These are phyloP conservation scores for Fusarium sp. DNA, from an alignment of 2,329 filamentous ascomycete species.

Conservation along the genomic window DNA sequence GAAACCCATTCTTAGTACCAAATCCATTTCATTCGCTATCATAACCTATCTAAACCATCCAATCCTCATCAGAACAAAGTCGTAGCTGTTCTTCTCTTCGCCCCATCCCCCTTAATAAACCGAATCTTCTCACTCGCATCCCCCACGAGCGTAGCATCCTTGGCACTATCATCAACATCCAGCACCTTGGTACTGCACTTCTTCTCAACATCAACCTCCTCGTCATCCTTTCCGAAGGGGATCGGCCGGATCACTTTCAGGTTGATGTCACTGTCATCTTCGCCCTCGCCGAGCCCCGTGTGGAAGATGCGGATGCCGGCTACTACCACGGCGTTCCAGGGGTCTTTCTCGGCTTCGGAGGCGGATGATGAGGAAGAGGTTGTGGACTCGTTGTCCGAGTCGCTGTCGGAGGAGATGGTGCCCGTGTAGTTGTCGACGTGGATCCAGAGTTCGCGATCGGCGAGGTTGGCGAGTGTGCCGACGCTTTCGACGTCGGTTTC, in stretches of 20 bases:
- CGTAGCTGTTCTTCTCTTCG: conserved; percentile 11
- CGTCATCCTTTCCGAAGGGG: conserved; percentile 43
- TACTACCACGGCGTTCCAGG: conserved; percentile 73
- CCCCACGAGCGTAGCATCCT: conserved; percentile 55
- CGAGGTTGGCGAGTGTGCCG: conserved; percentile 53
- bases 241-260: conserved; percentile 55
- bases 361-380: conserved; percentile 55
- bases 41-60: not conserved
- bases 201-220: conserved; percentile 37
- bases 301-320: conserved; percentile 71
- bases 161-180: conserved; percentile 59
- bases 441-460: conserved; percentile 53
- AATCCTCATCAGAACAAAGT: conserved; percentile 1
- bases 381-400: conserved; percentile 1
- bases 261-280: conserved; percentile 50
- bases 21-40: not conserved
- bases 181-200: conserved; percentile 48
- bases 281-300: conserved; percentile 52
- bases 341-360: conserved; percentile 65
- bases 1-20: not conserved
- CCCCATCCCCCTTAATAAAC: conserved; percentile 48
- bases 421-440: conserved; percentile 36
- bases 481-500: conserved; percentile 46
- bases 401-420: conserved; percentile 10
- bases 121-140: conserved; percentile 48